A percentile compares a stretch with the other conserved stretches of the same genome.
phyloP scores from a whole-genome alignment of 805 yeast species.

The Middelhovenomyces tepae region DNA sequence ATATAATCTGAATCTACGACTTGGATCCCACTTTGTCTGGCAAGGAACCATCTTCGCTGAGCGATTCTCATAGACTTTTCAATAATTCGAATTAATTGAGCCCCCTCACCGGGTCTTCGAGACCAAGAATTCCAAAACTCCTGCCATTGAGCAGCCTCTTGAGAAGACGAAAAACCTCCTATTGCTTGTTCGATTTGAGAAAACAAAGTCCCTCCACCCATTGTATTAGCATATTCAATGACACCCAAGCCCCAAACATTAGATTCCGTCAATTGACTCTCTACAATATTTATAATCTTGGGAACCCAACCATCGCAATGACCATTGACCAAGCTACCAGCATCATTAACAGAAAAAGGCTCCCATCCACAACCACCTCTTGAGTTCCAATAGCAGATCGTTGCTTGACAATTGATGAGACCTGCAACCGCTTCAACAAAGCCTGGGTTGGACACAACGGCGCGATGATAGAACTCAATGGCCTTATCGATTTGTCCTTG shows the following conservation, averaged over 20 bases:
- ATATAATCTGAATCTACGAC: constrained; percentile 6
- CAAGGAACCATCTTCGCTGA: constrained; percentile 22
- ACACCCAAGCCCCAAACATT: constrained; percentile 24
- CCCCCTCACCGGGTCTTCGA: constrained; percentile 19
- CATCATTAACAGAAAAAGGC: constrained; percentile 18
- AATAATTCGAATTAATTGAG: constrained; percentile 18
- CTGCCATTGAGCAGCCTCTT: constrained; percentile 12
- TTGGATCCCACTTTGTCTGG: constrained; percentile 8
- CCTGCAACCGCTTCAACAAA: constrained; percentile 27
- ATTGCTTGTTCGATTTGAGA: constrained; percentile 8
- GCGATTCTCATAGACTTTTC: constrained; percentile 17
- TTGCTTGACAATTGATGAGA: constrained; percentile 22
- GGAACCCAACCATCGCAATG: constrained; percentile 23
- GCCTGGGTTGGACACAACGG: constrained; percentile 22
- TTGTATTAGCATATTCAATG: constrained; percentile 7
- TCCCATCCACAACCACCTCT: constrained; percentile 24
- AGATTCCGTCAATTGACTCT: constrained; percentile 19
- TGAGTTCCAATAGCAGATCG: constrained; percentile 26
- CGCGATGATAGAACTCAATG: constrained; percentile 22
- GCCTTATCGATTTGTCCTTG: constrained; percentile 25
- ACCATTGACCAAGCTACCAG: constrained; percentile 17
- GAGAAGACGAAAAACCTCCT: constrained; percentile 10
- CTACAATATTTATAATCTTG: constrained; percentile 16
- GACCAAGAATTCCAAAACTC: constrained; percentile 5
- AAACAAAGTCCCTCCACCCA: constrained; percentile 8